Base-by-base conservation (phyloP, 495 filamentous ascomycete species). In the Pyrenopolyporus hunteri region DNA sequence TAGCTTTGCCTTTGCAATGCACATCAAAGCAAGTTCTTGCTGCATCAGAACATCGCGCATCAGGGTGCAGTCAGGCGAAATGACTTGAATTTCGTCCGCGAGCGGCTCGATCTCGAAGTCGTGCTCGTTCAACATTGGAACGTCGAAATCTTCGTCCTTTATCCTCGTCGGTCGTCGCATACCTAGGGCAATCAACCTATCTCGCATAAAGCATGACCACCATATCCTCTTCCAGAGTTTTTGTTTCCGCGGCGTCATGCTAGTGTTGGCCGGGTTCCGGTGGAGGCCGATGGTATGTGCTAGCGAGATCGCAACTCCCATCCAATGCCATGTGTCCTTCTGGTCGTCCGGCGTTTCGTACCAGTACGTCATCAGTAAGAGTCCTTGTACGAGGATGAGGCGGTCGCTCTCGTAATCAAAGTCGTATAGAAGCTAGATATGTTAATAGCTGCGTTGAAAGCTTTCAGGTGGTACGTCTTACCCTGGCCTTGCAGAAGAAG, bases 131-230 rank as follows among this genome's bases (percentile, higher is more conserved):
- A 96, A 76, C 90, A 94, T 93, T 0, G 92, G 90, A 47, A 96
- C 92, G 64, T 95, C 89, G 69, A 87, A 94, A 71, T 96, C 91
- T 60, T 92, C 88, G 60, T 89, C 86, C 80, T 95, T 94, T 73
- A 96, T 91, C 35, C 91, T 80, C 57, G 90, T 93, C 7, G 91
- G 92, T 56, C 92, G 83, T 46, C 92, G 83, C 91, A 96, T 95
- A 29, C 92, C 92, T 14, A 96, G 72, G 4, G 92, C 92, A 55
- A 97, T 88, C 28, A 95, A 74, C 35, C 91, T 89, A 73, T 97
- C 92, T 35, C 91, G 85, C 81, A 93, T 94, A 65, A 93, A 94
- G 52, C 88, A 92, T 42, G 89, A 92, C 92, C 92, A 96, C 92
- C 92, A 97, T 51, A 97, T 91, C 26, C 91, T 80, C 73, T 92